Base-by-base conservation (phyloP, 2,329 filamentous ascomycete species). In the Fusarium sororula region DNA sequence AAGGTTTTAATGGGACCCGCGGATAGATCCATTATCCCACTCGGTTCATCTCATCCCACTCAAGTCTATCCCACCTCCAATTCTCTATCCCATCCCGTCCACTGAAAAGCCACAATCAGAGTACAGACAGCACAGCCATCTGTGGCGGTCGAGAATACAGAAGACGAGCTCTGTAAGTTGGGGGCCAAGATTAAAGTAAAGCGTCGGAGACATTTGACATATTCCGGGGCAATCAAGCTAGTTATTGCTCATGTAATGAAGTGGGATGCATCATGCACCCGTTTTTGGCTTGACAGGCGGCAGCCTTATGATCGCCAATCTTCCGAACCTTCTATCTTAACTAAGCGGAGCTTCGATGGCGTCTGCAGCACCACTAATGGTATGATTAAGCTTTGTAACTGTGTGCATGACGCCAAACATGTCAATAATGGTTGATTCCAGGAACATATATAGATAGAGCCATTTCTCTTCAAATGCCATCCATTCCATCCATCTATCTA, bases 1-100 rank as follows among this genome's bases (percentile, higher is more conserved):
- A 45, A 32, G 32, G 42, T 55, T 67, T 44, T 17, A 1, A 28
- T 30, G 30, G 28, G 15, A 1, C 13, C 41, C 35, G 28, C 24
- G 35, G 39, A 38, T 28, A 22, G 42, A 59, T 59, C 42, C 5
- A 12, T n/a, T n/a, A 68, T 72, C 70, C 66, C 73, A 66, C 72
- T 59, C 68, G 70, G 64, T 12, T 28, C 20, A 37, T 48, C 18
- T 38, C 41, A 69, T 70, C 70, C 74, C 74, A 61, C 68, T 7
- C 38, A 11, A 18, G 30, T 7, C 17, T 32, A 66, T 64, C 63
- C 59, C 59, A 56, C 26, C 24, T 28, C 51, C 58, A 38, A 22
- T 37, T 47, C 41, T n/a, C n/a, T 28, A 41, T 57, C 41, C n/a
- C n/a, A n/a, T n/a, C n/a, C n/a, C n/a, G n/a, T n/a, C n/a, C n/a